Evolutionary conservation across 2,329 filamentous ascomycete genomes (phyloP).

Genomic region (Aspergillus calidoustus): DNA sequence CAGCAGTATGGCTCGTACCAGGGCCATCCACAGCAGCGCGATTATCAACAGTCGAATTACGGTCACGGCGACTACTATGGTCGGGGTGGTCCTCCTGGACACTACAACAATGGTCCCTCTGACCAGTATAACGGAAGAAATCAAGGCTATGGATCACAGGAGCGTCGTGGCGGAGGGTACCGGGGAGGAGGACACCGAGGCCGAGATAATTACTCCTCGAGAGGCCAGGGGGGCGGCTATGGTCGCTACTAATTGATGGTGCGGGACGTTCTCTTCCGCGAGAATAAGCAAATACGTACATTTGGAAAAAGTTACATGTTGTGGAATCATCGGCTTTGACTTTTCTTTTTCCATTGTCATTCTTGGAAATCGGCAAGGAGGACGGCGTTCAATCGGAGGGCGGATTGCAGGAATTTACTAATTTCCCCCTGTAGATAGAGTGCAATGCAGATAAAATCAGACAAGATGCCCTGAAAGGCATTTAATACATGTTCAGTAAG

Average conservation of each 20-base stretch:
- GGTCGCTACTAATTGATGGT: conserved; percentile 38
- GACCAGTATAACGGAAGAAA: conserved; percentile 32
- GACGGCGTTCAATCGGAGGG: conserved; percentile 18
- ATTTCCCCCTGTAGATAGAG: conserved; percentile 8
- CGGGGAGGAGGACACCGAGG: conserved; percentile 30
- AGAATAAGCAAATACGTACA: conserved; percentile 1
- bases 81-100: conserved; percentile 28
- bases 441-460: conserved; percentile 9
- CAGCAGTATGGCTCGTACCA: conserved; percentile 14
- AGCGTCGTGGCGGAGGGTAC: conserved; percentile 31
- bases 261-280: not conserved
- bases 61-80: conserved; percentile 31
- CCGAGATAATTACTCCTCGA: conserved; percentile 37
- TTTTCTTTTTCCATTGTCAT: conserved; percentile 15
- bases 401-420: not conserved
- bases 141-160: conserved; percentile 32
- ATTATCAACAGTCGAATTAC: conserved; percentile 25
- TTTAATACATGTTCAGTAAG: not conserved
- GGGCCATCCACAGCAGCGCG: conserved; percentile 29
- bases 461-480: conserved; percentile 3
- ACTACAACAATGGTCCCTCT: conserved; percentile 29
- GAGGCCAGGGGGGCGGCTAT: conserved; percentile 44
- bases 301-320: conserved; percentile 8
- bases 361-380: conserved; percentile 11
- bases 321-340: conserved; percentile 4